Percentiles rank a stretch among this genome's conserved stretches.
phyloP scores from a whole-genome alignment of 352 stramenopile species.

The Pythium folliculosum region DNA sequence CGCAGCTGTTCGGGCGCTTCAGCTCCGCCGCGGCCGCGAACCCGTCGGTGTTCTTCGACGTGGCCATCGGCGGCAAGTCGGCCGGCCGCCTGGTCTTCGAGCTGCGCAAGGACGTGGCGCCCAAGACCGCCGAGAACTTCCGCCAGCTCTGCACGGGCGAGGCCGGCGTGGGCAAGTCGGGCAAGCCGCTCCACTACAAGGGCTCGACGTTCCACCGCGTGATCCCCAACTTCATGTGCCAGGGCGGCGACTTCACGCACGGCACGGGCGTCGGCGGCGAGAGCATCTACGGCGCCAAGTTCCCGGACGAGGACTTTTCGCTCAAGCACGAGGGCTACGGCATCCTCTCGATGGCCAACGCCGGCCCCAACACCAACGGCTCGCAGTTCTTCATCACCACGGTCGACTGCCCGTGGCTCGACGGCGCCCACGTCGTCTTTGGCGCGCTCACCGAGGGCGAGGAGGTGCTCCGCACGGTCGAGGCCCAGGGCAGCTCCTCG shows the following conservation, averaged over 20 bases:
- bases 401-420: slow-evolving; percentile 90
- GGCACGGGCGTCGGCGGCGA: slow-evolving; percentile 78
- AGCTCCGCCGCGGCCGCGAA: slow-evolving; percentile 87
- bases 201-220: slow-evolving; percentile 96
- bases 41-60: slow-evolving; percentile 97
- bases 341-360: slow-evolving; percentile 85
- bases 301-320: slow-evolving; percentile 88
- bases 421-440: slow-evolving; percentile 94
- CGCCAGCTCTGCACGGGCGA: slow-evolving; percentile 69
- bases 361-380: slow-evolving; percentile 91
- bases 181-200: slow-evolving; percentile 98
- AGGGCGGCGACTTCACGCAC: slow-evolving; percentile 83
- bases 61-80: slow-evolving; percentile 92
- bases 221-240: slow-evolving; percentile 95
- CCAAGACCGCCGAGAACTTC: slow-evolving; percentile 83
- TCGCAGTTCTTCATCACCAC: slow-evolving; percentile 98
- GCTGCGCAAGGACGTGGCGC: slow-evolving; percentile 85
- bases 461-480: slow-evolving; percentile 98
- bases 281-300: slow-evolving; percentile 78
- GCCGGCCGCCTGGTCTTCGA: slow-evolving; percentile 91
- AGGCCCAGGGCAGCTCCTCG: slow-evolving; percentile 90
- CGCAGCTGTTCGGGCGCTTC: slow-evolving; percentile 37
- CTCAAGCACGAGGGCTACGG: slow-evolving; percentile 78
- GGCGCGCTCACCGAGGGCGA: slow-evolving; percentile 96
- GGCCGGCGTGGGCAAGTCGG: slow-evolving; percentile 82